Evolutionary conservation across 352 stramenopile genomes (phyloP), one percentile per base, ranked within the genome.

Genomic region (Pythium phragmitis): DNA sequence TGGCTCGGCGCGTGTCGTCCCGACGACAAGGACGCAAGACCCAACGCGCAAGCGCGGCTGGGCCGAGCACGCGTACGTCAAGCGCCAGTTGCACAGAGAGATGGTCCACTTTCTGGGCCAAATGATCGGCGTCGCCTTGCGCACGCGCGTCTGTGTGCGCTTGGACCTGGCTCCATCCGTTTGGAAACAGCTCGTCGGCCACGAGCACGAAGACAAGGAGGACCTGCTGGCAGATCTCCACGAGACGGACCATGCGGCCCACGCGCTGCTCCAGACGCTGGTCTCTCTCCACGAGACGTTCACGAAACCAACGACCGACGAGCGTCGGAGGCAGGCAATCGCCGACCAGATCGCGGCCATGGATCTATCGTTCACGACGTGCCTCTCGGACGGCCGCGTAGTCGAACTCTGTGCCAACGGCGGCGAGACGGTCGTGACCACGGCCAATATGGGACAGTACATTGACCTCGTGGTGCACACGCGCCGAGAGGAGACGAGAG

Each of bases 21-120:
- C 21, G 11, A 12, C 42, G 36, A 17, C 23, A 8, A 6, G 30
- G 21, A 21, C 21, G 21, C 21, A 21, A 42, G 2, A 16, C 4
- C 23, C 17, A 14, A 41, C 13, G 3, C 65, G 16, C 23, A 42
- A 61, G 34, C 46, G 16, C 8, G 45, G 50, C 2, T 70, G 56
- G 56, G 26, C 51, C 8, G 77, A 88, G 57, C 82, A 73, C 30
- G 33, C 63, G 0, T 70, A 87, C 42, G 73, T 89, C 17, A 79
- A 77, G 50, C 72, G 77, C 1, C 77, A 88, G 42, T 58, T 96
- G 1, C 77, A 89, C 33, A 68, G 75, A 17, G 87, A 97, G 51
- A 95, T 96, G 82, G 95, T 92, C 46, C 74, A 82, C 42, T 98
- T 98, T 50, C 57, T 98, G 13, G 92, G 92, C 1, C 84, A 98